Conservation (phyloP, 2,329 filamentous ascomycete genomes). For the Diaporthe amygdali region DNA sequence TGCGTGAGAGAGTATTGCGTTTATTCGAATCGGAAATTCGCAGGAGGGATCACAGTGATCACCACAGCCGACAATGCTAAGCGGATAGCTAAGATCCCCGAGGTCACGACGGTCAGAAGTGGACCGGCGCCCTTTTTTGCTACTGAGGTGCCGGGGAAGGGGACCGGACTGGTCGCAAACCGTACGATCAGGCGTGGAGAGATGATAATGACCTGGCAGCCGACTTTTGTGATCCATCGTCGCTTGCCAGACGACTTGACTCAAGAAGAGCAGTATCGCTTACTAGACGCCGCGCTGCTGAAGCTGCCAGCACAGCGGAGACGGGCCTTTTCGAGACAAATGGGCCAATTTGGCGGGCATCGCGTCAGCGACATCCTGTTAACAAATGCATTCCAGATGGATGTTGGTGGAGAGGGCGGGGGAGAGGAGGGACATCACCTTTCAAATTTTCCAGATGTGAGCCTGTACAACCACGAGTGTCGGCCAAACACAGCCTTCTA, state of each 20-base stretch:
- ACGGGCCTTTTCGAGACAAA: constrained; percentile 29
- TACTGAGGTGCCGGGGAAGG: constrained; percentile 29
- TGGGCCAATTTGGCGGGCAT: constrained; percentile 31
- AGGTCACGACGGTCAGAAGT: neutral
- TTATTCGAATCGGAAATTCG: constrained; percentile 26
- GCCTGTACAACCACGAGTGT: constrained; percentile 42
- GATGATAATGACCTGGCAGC: constrained; percentile 29
- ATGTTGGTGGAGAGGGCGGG: neutral
- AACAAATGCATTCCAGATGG: constrained; percentile 34
- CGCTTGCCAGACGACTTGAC: constrained; percentile 29
- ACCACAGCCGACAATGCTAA: constrained; percentile 26
- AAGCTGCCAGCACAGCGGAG: constrained; percentile 26
- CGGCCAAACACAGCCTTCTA: constrained; percentile 40
- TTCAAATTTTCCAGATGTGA: constrained; percentile 38
- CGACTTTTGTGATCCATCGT: constrained; percentile 31
- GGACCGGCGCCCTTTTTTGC: constrained; percentile 15
- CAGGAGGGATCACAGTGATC: constrained; percentile 26
- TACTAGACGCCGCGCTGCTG: constrained; percentile 30
- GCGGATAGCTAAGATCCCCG: constrained; percentile 19
- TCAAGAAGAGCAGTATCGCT: constrained; percentile 25
- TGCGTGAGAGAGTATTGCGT: constrained; percentile 29
- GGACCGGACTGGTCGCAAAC: constrained; percentile 30
- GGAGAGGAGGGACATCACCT: constrained; percentile 10
- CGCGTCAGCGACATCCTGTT: constrained; percentile 32
- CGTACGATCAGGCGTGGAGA: constrained; percentile 29